Percentiles rank a stretch among this genome's conserved stretches.
phyloP scores from a whole-genome alignment of 139 green algal genomes.

The Asterochloris sp. region DNA sequence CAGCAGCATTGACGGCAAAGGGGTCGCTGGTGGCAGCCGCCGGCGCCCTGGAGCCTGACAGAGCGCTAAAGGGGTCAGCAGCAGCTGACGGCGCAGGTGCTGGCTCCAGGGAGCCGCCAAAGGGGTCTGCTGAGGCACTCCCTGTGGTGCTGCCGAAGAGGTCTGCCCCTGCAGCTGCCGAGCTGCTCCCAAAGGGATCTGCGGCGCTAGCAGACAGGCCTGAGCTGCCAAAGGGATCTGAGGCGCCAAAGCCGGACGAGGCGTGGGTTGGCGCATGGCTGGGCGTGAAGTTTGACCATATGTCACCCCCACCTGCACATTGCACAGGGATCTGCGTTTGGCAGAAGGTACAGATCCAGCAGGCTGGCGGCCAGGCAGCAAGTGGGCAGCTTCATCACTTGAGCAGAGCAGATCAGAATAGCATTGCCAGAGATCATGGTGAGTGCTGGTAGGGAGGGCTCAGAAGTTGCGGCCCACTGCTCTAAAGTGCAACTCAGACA shows the following conservation, averaged over 20 bases:
- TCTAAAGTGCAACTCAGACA: not conserved
- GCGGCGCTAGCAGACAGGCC: not conserved
- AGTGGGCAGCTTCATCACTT: not conserved
- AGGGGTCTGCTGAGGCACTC: constrained; percentile 7
- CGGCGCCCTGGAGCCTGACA: not conserved
- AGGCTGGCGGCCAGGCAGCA: not conserved
- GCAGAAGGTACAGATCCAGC: not conserved
- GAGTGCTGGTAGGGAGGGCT: not conserved
- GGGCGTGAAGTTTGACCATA: constrained; percentile 15
- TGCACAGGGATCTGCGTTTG: not conserved
- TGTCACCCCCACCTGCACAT: constrained; percentile 3
- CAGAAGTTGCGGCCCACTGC: not conserved
- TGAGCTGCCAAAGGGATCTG: constrained; percentile 3
- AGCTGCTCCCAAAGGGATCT: constrained; percentile 6
- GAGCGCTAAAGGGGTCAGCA: not conserved
- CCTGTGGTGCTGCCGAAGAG: constrained; percentile 9
- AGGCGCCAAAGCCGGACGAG: constrained; percentile 18
- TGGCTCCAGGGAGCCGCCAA: constrained; percentile 11
- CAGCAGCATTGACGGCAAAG: not conserved
- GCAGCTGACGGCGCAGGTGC: constrained; percentile 5
- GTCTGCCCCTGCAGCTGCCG: not conserved
- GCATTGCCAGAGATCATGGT: not conserved
- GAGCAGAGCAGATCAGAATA: not conserved
- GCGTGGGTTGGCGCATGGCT: not conserved
- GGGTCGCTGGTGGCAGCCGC: not conserved